Percentiles rank a stretch among this genome's conserved stretches.
Conservation (phyloP, 2,329 filamentous ascomycete genomes). For the Cordyceps cicadae region DNA sequence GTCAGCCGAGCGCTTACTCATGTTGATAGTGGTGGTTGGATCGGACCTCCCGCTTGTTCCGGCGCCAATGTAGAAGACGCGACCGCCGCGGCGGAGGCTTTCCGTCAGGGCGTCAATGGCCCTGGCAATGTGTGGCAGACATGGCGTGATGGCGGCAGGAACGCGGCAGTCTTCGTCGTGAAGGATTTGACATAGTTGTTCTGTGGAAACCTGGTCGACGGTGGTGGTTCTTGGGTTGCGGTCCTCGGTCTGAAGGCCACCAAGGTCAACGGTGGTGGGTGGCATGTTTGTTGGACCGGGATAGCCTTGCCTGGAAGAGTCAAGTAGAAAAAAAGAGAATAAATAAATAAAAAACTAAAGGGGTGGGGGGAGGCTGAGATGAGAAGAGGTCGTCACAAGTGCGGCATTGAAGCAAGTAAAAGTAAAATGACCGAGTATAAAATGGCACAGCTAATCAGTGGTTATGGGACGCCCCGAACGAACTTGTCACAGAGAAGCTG, state of each 20-base stretch:
- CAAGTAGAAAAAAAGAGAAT: not conserved
- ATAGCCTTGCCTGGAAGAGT: not conserved
- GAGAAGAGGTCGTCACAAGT: not conserved
- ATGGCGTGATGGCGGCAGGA: constrained; percentile 14
- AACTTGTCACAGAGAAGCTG: not conserved
- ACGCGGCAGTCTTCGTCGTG: constrained; percentile 14
- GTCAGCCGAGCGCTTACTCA: not conserved
- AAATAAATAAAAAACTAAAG: not conserved
- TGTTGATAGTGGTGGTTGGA: not conserved
- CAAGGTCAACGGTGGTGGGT: constrained; percentile 10
- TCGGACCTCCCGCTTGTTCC: constrained; percentile 34
- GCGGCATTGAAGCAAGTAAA: not conserved
- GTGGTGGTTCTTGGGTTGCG: constrained; percentile 13
- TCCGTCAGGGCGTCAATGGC: constrained; percentile 14
- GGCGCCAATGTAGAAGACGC: constrained; percentile 25
- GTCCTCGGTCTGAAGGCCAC: constrained; percentile 15
- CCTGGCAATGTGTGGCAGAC: constrained; percentile 13
- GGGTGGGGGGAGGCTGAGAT: not conserved
- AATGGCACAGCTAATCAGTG: not conserved
- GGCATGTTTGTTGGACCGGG: not conserved
- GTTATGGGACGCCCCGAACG: not conserved
- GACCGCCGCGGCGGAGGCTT: constrained; percentile 14
- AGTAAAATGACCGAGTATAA: not conserved
- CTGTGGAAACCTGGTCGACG: constrained; percentile 14
- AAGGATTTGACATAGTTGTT: constrained; percentile 17